Base-by-base conservation (phyloP, 345 rosid genomes). In the Rubroshorea leprosula region DNA sequence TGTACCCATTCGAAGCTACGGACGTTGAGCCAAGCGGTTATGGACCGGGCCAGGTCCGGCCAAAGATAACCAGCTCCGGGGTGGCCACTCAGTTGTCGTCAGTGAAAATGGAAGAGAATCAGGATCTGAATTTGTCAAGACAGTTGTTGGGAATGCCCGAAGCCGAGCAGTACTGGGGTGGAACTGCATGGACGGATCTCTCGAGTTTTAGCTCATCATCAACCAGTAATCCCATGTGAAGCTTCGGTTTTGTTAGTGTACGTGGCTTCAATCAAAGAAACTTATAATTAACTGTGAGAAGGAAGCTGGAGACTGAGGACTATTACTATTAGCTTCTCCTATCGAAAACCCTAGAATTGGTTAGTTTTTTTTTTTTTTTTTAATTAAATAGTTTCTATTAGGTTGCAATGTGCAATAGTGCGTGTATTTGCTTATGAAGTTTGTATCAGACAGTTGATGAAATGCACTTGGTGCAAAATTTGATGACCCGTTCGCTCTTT, bases 101-200 rank as follows among this genome's bases (percentile, higher is more conserved):
- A 3, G 84, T 85, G 74, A 85, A 85, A 73, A 82, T 76, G 88
- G 92, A 85, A 65, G 87, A 71, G 14, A 68, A 45, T 45, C 77
- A 63, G 43, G 78, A 57, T 63, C 41, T 58, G 65, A 80, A 69
- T 60, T 63, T 85, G 61, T 72, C 82, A 17, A 82, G 83, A 69
- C 91, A 82, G 58, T 64, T 80, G 44, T 6, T 75, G 41, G 88
- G 87, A 61, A 59, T 63, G 49, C 72, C 55, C 18, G 82, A 76
- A 31, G 68, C 72, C 55, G 79, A 78, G 58, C 79, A 79, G 47
- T 78, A 69, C 61, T 75, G 79, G 83, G 66, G 56, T 12, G 74
- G 57, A 23, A 57, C 57, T 60, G 59, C 76, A 21, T 82, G 85
- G 91, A 78, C 76, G 1, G 85, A 79, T 81, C 76, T 74, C 67